Base-by-base conservation (phyloP, 306 rosid genomes). In the Arachis stenosperma region DNA sequence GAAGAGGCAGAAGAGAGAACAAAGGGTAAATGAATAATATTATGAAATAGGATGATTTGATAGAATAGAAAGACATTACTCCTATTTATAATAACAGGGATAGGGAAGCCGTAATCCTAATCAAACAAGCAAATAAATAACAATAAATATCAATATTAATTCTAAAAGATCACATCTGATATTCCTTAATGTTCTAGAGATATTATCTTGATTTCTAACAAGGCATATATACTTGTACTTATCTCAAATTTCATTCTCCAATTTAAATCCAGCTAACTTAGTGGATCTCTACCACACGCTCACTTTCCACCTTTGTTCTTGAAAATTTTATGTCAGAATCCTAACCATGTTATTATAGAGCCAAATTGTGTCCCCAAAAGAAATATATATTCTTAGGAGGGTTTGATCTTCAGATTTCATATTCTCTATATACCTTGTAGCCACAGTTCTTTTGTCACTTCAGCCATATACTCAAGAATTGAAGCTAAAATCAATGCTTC, bases 321-420 rank as follows among this genome's bases (percentile, higher is more conserved):
- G 65, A 70, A 57, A 30, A 9, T 47, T 66, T 60, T 66, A 15
- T 14, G 57, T 29, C 29, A 12, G 30, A 55, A 55, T 55, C 66
- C 15, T 4, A 22, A n/a, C 41, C 62, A 51, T 61, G n/a, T 9
- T 44, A 44, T 47, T 63, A 52, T 53, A 22, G 41, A 27, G 61
- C 29, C n/a, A 33, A 10, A 54, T 39, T 55, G 12, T 58, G 27
- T 60, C 48, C 17, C 69, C 52, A 39, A 61, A 61, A 70, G 58
- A 50, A 59, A 59, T 12, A 37, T 36, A 61, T 69, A 17, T n/a
- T 69, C 14, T 46, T 57, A 43, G 67, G 48, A 67, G 58, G 74
- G 7, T 67, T 67, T 75, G 41, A 13, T 48, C 54, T 22, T n/a
- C 7, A 52, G 15, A 5, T n/a, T 6, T 52, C 8, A n/a, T 52